phyloP scores from a whole-genome alignment of 768 basidiomycete species.

The Lentinula lateritia region DNA sequence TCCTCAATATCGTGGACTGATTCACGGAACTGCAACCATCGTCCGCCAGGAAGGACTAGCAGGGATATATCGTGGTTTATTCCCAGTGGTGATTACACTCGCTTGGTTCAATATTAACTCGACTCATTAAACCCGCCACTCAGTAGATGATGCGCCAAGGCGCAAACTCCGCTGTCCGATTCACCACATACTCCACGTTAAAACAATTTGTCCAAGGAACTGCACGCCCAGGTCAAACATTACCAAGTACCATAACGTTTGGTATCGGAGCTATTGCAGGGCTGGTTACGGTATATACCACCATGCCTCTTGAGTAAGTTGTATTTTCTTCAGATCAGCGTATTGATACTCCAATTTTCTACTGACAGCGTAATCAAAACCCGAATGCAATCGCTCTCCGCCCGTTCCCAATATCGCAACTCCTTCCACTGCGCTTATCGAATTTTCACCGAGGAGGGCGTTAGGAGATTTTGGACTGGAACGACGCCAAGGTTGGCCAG shows the following conservation, averaged over 20 bases:
- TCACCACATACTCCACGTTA: conserved; percentile 90
- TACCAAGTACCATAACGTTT: conserved; percentile 88
- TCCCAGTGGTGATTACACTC: conserved; percentile 72
- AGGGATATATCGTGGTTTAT: conserved; percentile 87
- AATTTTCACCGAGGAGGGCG: conserved; percentile 90
- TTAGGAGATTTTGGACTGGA: conserved; percentile 93
- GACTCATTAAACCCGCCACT: background rate
- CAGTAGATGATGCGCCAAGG: conserved; percentile 93
- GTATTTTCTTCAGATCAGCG: background rate
- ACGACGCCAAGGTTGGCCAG: conserved; percentile 87
- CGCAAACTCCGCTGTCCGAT: conserved; percentile 93
- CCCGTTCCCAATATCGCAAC: conserved; percentile 80
- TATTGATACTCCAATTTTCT: background rate
- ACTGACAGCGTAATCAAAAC: conserved; percentile 85
- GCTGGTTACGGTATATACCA: conserved; percentile 89
- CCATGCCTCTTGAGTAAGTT: conserved; percentile 77
- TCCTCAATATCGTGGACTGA: conserved; percentile 81
- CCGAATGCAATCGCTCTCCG: conserved; percentile 91
- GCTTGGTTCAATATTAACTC: background rate
- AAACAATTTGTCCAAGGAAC: conserved; percentile 91
- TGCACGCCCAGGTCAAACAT: conserved; percentile 72
- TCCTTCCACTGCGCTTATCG: conserved; percentile 95
- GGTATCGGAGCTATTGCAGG: conserved; percentile 93
- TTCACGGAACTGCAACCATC: conserved; percentile 81
- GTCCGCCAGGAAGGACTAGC: conserved; percentile 78